Base-by-base conservation (phyloP, 176 grass and related monocot species). In the Zoysia pacifica region DNA sequence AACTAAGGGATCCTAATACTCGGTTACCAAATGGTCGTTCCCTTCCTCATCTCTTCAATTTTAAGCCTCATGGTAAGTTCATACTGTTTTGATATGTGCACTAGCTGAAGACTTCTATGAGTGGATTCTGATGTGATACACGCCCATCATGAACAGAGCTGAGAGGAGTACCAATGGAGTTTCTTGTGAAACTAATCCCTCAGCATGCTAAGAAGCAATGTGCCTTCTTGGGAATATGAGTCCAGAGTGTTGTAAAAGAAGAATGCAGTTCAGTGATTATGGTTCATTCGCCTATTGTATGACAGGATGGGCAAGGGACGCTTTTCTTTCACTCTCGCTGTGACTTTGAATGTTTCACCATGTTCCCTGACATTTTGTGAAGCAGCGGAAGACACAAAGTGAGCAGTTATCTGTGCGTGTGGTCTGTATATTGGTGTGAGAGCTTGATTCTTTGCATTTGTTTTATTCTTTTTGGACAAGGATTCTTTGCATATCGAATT, bases 21-120 rank as follows among this genome's bases (percentile, higher is more conserved):
- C 84, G 93, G 19, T 80, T 97, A 85, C 93, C 88, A 2, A 97
- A 91, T 77, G 88, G 93, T 38, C 86, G 78, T 55, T 90, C 85
- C 53, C 77, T 97, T 16, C 93, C 93, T 4, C 90, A 86, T 48
- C 88, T 97, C 8, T 97, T 97, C 82, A 93, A 97, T 84, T 97
- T 93, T 84, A 97, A 97, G 84, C 80, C 86, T 83, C 84, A 86
- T 54, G 93, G 93, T 97, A 72, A 75, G 83, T 62, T 58, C 60
- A 69, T 42, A 44, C 69, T 48, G 15, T 65, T 78, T 18, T 51
- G 42, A 66, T 63, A 70, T 48, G 45, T 84, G 51, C 74, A 49
- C 37, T 11, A 41, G 41, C 7, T 49, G 47, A 65, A 70, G 79
- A n/a, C 9, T 65, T 49, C n/a, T 41, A 49, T 79, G 20, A 35